These are phyloP conservation scores for Mycena rosella DNA, from an alignment of 768 basidiomycete genomes.

Conservation along the genomic window DNA sequence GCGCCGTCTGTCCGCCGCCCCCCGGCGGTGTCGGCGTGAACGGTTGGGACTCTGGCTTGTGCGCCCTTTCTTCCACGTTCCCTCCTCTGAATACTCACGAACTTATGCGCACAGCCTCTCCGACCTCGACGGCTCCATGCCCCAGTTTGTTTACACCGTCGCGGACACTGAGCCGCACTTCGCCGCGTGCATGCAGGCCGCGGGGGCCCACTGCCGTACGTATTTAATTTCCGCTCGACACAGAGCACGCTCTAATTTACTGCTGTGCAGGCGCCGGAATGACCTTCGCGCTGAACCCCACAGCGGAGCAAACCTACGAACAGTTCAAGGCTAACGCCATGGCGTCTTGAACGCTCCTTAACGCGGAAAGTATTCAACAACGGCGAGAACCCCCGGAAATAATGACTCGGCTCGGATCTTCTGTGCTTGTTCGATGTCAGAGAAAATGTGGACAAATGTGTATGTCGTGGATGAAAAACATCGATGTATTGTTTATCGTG, in stretches of 20 bases:
- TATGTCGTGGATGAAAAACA: too few species aligned
- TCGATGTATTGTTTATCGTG: too few species aligned
- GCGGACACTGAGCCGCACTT: constrained; percentile 38
- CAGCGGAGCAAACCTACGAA: constrained; percentile 27
- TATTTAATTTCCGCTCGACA: background rate
- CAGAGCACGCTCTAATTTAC: too few species aligned
- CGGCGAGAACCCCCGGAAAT: too few species aligned
- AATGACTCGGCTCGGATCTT: too few species aligned
- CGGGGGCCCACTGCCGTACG: constrained; percentile 39
- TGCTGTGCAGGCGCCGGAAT: constrained; percentile 30
- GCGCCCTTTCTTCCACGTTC: background rate
- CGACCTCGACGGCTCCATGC: constrained; percentile 34
- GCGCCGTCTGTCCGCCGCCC: constrained; percentile 33
- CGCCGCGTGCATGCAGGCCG: constrained; percentile 36
- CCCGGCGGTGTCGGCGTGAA: constrained; percentile 31
- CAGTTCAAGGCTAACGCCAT: constrained; percentile 37
- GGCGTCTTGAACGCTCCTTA: constrained; percentile 29
- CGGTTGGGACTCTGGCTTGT: constrained; percentile 38
- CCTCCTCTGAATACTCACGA: background rate
- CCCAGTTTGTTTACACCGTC: constrained; percentile 36
- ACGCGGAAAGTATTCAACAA: too few species aligned
- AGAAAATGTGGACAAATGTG: too few species aligned
- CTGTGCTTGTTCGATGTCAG: too few species aligned
- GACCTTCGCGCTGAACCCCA: constrained; percentile 38
- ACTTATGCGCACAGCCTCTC: constrained; percentile 29